Evolutionary conservation across 2,329 filamentous ascomycete genomes (phyloP).

Genomic region (Claviceps spartinae): DNA sequence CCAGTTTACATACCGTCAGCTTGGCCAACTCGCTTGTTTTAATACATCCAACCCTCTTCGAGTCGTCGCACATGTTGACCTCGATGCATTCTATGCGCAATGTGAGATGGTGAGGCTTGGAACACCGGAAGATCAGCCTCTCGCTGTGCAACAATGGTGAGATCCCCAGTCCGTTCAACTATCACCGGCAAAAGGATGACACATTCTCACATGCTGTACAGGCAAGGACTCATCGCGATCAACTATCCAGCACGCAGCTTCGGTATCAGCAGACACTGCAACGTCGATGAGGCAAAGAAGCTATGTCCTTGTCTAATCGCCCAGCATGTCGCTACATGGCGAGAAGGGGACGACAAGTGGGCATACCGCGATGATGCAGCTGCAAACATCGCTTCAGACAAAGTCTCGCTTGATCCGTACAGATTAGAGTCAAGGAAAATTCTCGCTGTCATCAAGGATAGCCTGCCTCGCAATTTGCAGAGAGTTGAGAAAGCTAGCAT

Average conservation of each 20-base stretch:
- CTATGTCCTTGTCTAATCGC: constrained; percentile 71
- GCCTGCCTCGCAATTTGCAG: constrained; percentile 50
- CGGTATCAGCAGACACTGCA: constrained; percentile 69
- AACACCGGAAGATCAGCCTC: constrained; percentile 58
- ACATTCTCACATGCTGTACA: constrained; percentile 14
- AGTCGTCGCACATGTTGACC: constrained; percentile 80
- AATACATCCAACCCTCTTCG: constrained; percentile 64
- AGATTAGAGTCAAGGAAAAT: constrained; percentile 74
- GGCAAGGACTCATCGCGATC: constrained; percentile 87
- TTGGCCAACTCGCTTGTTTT: constrained; percentile 60
- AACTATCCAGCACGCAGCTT: constrained; percentile 83
- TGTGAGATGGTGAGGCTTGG: constrained; percentile 85
- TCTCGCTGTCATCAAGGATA: constrained; percentile 61
- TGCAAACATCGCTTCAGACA: constrained; percentile 71
- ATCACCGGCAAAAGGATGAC: too few species aligned
- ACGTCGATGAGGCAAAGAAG: constrained; percentile 68
- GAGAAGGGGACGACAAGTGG: constrained; percentile 85
- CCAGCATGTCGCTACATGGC: constrained; percentile 92
- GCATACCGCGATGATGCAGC: constrained; percentile 74
- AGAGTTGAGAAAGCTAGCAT: constrained; percentile 87
- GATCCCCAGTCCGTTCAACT: constrained; percentile 4
- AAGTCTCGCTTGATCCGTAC: constrained; percentile 90
- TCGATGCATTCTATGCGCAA: constrained; percentile 96
- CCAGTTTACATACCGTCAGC: constrained; percentile 72
- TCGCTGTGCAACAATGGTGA: constrained; percentile 89